Base-by-base conservation (phyloP, 2,329 filamentous ascomycete genomes). In the Clonostachys chloroleuca region DNA sequence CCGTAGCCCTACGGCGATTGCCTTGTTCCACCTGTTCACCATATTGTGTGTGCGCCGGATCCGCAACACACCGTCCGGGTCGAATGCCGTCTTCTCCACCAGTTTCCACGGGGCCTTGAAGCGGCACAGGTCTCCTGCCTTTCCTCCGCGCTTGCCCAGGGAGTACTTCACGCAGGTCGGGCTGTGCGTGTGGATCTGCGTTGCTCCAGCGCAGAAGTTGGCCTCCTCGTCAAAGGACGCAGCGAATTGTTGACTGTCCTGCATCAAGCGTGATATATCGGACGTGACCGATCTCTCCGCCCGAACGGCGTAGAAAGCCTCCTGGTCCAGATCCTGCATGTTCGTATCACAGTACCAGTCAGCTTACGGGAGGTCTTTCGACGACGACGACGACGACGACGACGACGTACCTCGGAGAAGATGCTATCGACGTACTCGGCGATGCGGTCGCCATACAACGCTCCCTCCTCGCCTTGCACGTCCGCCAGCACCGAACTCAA, bases 401-500 rank as follows among this genome's bases (percentile, higher is more conserved):
- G 10, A 10, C 10, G 34, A 36, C 34, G 10, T n/a, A 36, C 34
- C 34, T 36, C 34, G 10, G 34, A 10, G 34, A 36, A 36, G n/a
- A 36, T n/a, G n/a, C 10, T 36, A n/a, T 36, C 34, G 10, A 36
- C n/a, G n/a, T 36, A 36, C 34, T 36, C n/a, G 34, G n/a, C n/a
- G 10, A 48, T 40, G 2, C 34, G 7, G 12, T 48, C 40, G 10
- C 35, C 34, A 42, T 50, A 47, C 14, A 35, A 16, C 2, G 37
- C 44, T 36, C n/a, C 10, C 10, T 36, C 34, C 34, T 36, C 34
- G 10, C 34, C n/a, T n/a, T n/a, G 34, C n/a, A 44, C 13, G n/a
- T 49, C 41, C n/a, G 10, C 34, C 10, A 45, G n/a, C 2, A 51
- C 5, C 2, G 46, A 48, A 7, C 39, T 43, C 6, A 49, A 18